Conservation (phyloP, 768 basidiomycete species). For the Tylopilus subfusipes region DNA sequence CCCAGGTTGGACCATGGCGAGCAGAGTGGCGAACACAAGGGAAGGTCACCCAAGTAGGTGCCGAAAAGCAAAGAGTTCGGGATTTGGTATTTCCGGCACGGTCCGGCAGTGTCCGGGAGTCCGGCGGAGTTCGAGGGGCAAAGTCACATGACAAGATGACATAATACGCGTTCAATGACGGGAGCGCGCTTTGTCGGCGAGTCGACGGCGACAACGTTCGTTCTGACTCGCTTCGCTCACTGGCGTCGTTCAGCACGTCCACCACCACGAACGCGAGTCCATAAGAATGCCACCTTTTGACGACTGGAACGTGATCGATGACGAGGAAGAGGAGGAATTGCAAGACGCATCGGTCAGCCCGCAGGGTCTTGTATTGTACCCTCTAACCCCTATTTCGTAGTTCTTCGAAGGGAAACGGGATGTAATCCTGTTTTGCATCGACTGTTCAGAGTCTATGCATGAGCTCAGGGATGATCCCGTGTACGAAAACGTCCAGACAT, state of each 20-base stretch:
- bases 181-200: background rate
- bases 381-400: slow-evolving; percentile 35
- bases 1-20: too few species aligned
- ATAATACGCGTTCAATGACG: slow-evolving; percentile 22
- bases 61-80: too few species aligned
- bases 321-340: slow-evolving; percentile 80
- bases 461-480: slow-evolving; percentile 59
- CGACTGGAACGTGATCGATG: slow-evolving; percentile 76
- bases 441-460: slow-evolving; percentile 91
- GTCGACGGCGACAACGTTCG: too few species aligned
- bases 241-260: background rate
- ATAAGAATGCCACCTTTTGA: slow-evolving; percentile 62
- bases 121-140: too few species aligned
- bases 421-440: slow-evolving; percentile 92
- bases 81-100: too few species aligned
- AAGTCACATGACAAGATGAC: slow-evolving; percentile 21
- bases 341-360: slow-evolving; percentile 59
- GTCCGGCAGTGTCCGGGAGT: too few species aligned
- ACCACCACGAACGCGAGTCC: background rate
- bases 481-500: slow-evolving; percentile 65
- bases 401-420: slow-evolving; percentile 73
- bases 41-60: too few species aligned
- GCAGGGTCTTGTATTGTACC: slow-evolving; percentile 8
- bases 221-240: slow-evolving; percentile 3
- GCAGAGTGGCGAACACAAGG: too few species aligned